Conservation (phyloP, 73 alveolate species). For the Symbiodinium natans region DNA sequence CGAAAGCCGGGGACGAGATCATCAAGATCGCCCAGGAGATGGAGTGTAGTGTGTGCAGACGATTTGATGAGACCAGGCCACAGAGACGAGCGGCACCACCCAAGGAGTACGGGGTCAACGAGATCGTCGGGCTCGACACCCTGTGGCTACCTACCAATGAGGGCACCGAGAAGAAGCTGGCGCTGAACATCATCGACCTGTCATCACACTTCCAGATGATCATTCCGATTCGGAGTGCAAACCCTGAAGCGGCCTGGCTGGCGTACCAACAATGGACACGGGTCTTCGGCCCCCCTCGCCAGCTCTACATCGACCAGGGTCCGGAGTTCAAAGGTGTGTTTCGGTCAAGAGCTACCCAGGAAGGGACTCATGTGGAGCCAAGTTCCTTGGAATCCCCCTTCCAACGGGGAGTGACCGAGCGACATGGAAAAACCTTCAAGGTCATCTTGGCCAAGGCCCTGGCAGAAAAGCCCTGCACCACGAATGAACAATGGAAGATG, state of each 20-base stretch:
- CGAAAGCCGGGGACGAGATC: not conserved
- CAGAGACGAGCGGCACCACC: not conserved
- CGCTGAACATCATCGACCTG: not conserved
- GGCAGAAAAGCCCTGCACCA: not conserved
- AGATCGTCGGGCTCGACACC: not conserved
- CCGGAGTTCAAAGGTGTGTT: not conserved
- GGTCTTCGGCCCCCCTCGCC: not conserved
- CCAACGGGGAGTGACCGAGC: not conserved
- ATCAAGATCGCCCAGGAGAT: not conserved
- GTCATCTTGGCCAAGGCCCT: not conserved
- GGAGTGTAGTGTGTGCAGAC: not conserved
- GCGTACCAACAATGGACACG: not conserved
- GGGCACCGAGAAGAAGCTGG: not conserved
- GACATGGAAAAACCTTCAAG: constrained; percentile 9
- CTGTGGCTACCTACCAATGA: not conserved
- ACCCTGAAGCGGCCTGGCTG: not conserved
- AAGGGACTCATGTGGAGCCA: not conserved
- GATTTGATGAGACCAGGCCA: not conserved
- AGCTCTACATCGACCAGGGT: not conserved
- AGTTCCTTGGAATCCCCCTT: constrained; percentile 13
- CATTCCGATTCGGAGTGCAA: not conserved
- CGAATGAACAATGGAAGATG: not conserved
- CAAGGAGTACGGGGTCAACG: not conserved
- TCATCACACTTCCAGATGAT: not conserved
- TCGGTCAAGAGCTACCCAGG: not conserved